Evolutionary conservation across 192 early-diverging fungal genomes (phyloP).

Genomic region (Entophlyctis luteolus): DNA sequence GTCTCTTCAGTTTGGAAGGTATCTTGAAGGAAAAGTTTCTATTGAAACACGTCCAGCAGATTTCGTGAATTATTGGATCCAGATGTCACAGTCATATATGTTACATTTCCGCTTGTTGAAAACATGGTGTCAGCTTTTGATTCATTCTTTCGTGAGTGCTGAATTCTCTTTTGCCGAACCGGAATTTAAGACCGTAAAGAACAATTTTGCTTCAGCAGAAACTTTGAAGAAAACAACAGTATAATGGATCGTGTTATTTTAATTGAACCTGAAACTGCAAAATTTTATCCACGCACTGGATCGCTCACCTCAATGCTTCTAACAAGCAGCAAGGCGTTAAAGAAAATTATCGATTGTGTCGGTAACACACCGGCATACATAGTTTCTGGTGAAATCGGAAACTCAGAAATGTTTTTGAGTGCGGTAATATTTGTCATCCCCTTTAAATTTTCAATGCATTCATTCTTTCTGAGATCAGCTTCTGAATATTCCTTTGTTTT

Average conservation of each 20-base stretch:
- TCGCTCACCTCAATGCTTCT: conserved; percentile 7
- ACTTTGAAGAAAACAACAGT: background rate
- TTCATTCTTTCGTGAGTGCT: background rate
- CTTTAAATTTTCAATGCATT: background rate
- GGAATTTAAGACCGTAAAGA: too few species aligned
- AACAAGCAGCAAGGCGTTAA: background rate
- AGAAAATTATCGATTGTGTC: background rate
- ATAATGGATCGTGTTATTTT: conserved; percentile 4
- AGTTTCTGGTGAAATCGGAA: conserved; percentile 10
- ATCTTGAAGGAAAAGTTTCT: background rate
- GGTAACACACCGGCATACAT: conserved; percentile 14
- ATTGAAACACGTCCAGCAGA: background rate
- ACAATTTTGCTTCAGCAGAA: background rate
- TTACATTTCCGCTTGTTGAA: conserved; percentile 7
- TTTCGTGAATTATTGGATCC: conserved; percentile 21
- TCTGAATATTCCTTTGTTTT: conserved; percentile 4
- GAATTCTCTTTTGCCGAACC: background rate
- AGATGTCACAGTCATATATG: conserved; percentile 17
- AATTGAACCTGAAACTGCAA: conserved; percentile 2
- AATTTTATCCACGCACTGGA: background rate
- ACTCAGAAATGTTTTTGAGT: conserved; percentile 7
- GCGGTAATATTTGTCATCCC: background rate
- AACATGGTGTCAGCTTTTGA: background rate
- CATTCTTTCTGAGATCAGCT: background rate
- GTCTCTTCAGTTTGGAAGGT: conserved; percentile 25